A percentile compares a stretch with the other conserved stretches of the same genome.
phyloP scores from a whole-genome alignment of 225 moss, liverwort and hornwort species.

The Neckera pumila region DNA sequence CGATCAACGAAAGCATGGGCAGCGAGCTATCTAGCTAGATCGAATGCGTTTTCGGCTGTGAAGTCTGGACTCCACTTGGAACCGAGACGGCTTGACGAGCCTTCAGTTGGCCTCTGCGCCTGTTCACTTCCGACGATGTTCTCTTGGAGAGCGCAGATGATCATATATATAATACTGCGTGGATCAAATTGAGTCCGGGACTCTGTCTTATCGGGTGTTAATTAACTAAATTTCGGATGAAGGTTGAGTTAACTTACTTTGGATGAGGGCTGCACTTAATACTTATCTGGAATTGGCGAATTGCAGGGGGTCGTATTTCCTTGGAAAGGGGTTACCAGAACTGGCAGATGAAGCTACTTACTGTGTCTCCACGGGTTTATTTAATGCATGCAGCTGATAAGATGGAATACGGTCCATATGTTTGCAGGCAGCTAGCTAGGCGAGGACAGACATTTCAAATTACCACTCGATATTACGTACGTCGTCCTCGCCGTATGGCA shows the following conservation, averaged over 20 bases:
- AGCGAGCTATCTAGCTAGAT: too few relatives aligned
- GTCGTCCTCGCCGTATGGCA: background rate
- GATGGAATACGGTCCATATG: background rate
- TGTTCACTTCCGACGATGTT: background rate
- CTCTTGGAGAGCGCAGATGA: background rate
- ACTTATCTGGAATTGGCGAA: background rate
- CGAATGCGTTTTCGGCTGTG: background rate
- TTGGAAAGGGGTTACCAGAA: too few relatives aligned
- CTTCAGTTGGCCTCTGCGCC: background rate
- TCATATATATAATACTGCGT: background rate
- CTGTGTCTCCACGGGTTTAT: background rate
- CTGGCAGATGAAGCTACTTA: background rate
- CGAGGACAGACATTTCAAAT: background rate
- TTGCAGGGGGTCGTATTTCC: background rate
- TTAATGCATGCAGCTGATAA: background rate
- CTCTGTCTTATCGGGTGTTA: background rate
- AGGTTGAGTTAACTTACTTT: background rate
- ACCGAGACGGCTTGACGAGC: background rate
- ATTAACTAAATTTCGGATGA: background rate
- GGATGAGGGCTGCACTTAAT: background rate
- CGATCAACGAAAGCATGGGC: background rate
- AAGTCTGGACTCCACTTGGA: background rate
- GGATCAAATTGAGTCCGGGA: background rate
- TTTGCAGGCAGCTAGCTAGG: background rate
- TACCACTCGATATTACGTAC: too few relatives aligned